Evolutionary conservation across 2,329 filamentous ascomycete species (phyloP), one percentile per base, ranked within the genome.

Genomic region (Didymella pinodella): DNA sequence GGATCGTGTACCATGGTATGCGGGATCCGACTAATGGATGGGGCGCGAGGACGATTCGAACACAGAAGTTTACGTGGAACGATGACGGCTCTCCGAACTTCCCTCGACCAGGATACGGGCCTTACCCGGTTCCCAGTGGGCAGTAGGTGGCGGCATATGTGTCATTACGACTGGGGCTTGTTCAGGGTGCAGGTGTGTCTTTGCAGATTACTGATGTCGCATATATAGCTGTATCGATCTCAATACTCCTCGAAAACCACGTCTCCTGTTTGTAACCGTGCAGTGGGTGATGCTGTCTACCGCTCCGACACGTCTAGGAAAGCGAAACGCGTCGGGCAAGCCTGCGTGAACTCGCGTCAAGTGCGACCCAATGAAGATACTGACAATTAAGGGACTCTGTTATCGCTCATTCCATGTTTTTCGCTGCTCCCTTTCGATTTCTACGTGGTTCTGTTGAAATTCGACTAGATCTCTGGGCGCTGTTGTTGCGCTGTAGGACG

Each of bases 1-100:
- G 80, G 80, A 81, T 84, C 48, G 79, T 84, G n/a, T 84, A 84
- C 66, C 82, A 84, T 67, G 82, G 81, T 10, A 84, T 84, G 81
- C 60, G 67, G 32, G 77, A 83, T 64, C 80, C 80, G n/a, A 74
- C 73, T 26, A 79, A 77, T 47, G 80, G 82, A 0, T 83, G 81
- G 82, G 66, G 63, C 28, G 81, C 79, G 22, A 74, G 82, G 48
- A 82, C 78, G n/a, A 81, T 84, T 48, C 67, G 82, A 8, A 70
- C 81, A 32, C 82, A 84, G 73, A 78, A 75, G 65, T 83, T 83
- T 59, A 72, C 63, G 1, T 84, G 80, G 81, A 81, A 81, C 55
- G 72, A 75, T 7, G 79, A 83, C 62, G 82, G 82, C 0, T 76
- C 70, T 11, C 82, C 82, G 0, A 75, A 71, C 0, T 84, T 84